These are phyloP conservation scores for Xylaria sp. DNA, from an alignment of 2,329 filamentous ascomycete genomes.

Conservation along the genomic window DNA sequence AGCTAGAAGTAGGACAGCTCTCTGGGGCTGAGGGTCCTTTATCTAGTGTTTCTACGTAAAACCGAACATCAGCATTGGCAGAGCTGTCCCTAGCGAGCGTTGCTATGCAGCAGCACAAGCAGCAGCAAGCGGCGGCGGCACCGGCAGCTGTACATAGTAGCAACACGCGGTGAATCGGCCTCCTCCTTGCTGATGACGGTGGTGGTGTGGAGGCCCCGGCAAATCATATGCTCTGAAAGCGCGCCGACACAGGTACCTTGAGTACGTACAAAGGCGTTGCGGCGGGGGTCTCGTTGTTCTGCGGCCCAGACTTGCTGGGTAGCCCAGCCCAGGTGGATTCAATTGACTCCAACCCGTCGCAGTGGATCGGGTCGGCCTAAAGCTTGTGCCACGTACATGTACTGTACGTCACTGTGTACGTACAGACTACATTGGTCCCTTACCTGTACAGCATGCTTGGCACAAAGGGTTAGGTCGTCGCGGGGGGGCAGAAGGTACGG, in stretches of 20 bases:
- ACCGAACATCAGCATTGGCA: slow-evolving; percentile 32
- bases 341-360: slow-evolving; percentile 16
- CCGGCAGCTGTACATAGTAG: slow-evolving; percentile 28
- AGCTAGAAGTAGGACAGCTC: slow-evolving; percentile 33
- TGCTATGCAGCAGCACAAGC: slow-evolving; percentile 33
- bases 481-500: neutral
- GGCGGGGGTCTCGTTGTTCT: slow-evolving; percentile 32
- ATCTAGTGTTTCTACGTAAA: slow-evolving; percentile 34
- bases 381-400: slow-evolving; percentile 25
- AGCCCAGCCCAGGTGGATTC: slow-evolving; percentile 5
- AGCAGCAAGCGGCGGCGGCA: slow-evolving; percentile 30
- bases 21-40: slow-evolving; percentile 40
- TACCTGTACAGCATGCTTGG: neutral
- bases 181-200: slow-evolving; percentile 25
- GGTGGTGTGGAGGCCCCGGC: slow-evolving; percentile 38
- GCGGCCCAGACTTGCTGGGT: slow-evolving; percentile 10
- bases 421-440: slow-evolving; percentile 2
- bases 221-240: slow-evolving; percentile 34
- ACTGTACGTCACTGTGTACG: slow-evolving; percentile 18
- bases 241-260: neutral
- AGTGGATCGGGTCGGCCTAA: slow-evolving; percentile 11
- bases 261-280: slow-evolving; percentile 31
- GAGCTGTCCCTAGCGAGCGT: slow-evolving; percentile 23
- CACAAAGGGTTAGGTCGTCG: neutral
- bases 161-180: slow-evolving; percentile 33